Evolutionary conservation across 208 protist species (phyloP), one percentile per base, ranked within the genome.

Genomic region (Crithidia acanthocephali): DNA sequence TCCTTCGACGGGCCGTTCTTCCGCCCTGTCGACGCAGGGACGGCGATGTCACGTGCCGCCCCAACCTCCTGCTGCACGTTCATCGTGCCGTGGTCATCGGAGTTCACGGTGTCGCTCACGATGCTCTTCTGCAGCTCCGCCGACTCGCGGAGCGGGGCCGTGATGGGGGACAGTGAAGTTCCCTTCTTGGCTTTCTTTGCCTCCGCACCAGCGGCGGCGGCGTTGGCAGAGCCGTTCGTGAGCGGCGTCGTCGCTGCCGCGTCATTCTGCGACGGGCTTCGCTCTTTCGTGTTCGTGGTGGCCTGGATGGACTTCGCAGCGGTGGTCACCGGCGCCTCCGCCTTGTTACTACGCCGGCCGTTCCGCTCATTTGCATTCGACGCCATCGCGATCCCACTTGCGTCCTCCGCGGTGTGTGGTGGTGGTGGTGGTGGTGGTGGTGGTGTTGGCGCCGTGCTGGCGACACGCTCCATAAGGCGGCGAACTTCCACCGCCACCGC

Each of bases 41-140:
- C 48, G 20, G 50, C 33, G n/a, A 35, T 58, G 4, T 44, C 23
- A 28, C 25, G n/a, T 2, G 0, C 15, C 35, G 0, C 50, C 16
- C 27, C 35, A n/a, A 44, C 50, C 2, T 45, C 33, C 33, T 20
- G 8, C 3, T 18, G 7, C 10, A 15, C n/a, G 50, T 35, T 68
- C 35, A 48, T 35, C 5, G 25, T 56, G n/a, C 10, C 13, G 62
- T 33, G 62, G 23, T 68, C 48, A 1, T 58, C 35, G 30, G 30
- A 28, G 33, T 58, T 68, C 13, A 18, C 4, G 16, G 50, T 32
- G 33, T 23, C 35, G 23, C 33, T 47, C 27, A 45, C n/a, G 48
- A 45, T 58, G 48, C 27, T 58, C 62, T 45, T 33, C 28, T 58
- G 48, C 22, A 68, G 33, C 50, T 48, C 62, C 30, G 2, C 20